Conservation (phyloP, 129 eudicot species). For the Tagetes patula region DNA sequence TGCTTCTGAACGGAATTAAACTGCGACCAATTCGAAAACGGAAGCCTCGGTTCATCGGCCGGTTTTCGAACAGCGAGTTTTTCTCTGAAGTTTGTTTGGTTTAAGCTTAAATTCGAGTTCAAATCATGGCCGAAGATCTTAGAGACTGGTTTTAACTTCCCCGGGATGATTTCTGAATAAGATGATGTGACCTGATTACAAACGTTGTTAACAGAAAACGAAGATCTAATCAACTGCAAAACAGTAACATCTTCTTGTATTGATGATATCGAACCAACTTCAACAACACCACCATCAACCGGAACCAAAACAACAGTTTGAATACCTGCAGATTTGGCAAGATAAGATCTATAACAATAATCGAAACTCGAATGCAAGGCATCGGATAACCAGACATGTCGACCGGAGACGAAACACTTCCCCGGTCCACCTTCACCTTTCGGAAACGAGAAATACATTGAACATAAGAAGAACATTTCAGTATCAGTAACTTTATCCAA, state of each 20-base stretch:
- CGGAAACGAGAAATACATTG: slow-evolving; percentile 84
- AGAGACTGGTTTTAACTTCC: slow-evolving; percentile 34
- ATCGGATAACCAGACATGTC: slow-evolving; percentile 62
- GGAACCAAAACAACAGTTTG: slow-evolving; percentile 85
- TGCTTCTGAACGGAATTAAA: slow-evolving; percentile 44
- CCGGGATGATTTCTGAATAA: not conserved
- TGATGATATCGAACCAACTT: slow-evolving; percentile 69
- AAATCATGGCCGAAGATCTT: slow-evolving; percentile 87
- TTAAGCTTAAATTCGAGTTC: slow-evolving; percentile 22
- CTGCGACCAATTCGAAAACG: slow-evolving; percentile 51
- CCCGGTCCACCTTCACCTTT: slow-evolving; percentile 88
- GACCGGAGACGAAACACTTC: slow-evolving; percentile 56
- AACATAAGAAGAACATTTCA: slow-evolving; percentile 81
- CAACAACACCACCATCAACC: slow-evolving; percentile 72
- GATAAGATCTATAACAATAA: slow-evolving; percentile 67
- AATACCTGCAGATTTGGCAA: slow-evolving; percentile 85
- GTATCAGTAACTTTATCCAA: slow-evolving; percentile 87
- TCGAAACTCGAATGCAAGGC: slow-evolving; percentile 46
- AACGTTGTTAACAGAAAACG: slow-evolving; percentile 44
- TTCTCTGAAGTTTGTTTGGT: slow-evolving; percentile 51
- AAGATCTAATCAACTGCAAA: slow-evolving; percentile 44
- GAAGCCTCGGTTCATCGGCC: slow-evolving; percentile 42
- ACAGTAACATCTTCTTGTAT: slow-evolving; percentile 56
- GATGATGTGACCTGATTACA: too few relatives aligned
- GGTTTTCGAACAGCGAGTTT: slow-evolving; percentile 54